Base-by-base conservation (phyloP, 495 filamentous ascomycete species). In the Tuber aestivum region DNA sequence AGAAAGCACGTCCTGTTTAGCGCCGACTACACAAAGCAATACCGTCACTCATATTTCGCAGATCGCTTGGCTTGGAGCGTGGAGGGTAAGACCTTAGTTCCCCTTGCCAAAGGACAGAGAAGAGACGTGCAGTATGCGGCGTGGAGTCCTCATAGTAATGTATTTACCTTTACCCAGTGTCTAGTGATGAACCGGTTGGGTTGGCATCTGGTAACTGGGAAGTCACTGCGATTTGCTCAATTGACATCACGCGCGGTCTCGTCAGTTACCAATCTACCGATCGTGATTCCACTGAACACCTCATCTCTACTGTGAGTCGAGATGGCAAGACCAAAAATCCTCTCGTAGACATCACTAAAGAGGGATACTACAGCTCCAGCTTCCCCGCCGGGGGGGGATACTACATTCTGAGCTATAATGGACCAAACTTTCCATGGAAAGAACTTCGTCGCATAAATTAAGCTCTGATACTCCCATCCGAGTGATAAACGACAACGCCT, bases 131-230 rank as follows among this genome's bases (percentile, higher is more conserved):
- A 89, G 82, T 89, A 87, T 76, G 89, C 89, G 7, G 84, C 81
- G 40, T 86, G 88, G 84, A 85, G 86, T 73, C 85, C 86, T 41
- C 65, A 73, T 18, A 84, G 86, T 42, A 84, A 87, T 75, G 79
- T 83, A 78, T 90, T 44, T 90, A 90, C 79, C 83, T 90, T 7
- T 86, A 86, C 79, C 84, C 88, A 0, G 85, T 88, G 41, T 77
- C 85, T 41, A 86, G 87, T 9, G 83, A 79, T 38, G 79, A 83
- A 21, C 84, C 85, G 23, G 85, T 84, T 20, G 83, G 86, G 0
- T 85, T 90, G 21, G 89, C 88, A 1, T 82, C 83, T 4, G 88
- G 88, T 2, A 82, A 87, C 27, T 90, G 87, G 87, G 88, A 89
- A 77, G 88, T 90, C 10, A 79, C 80, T 1, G 71, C 82, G 12